Evolutionary conservation across 2,329 filamentous ascomycete species (phyloP), one percentile per base, ranked within the genome.

Genomic region (Pezicula rhizophila): DNA sequence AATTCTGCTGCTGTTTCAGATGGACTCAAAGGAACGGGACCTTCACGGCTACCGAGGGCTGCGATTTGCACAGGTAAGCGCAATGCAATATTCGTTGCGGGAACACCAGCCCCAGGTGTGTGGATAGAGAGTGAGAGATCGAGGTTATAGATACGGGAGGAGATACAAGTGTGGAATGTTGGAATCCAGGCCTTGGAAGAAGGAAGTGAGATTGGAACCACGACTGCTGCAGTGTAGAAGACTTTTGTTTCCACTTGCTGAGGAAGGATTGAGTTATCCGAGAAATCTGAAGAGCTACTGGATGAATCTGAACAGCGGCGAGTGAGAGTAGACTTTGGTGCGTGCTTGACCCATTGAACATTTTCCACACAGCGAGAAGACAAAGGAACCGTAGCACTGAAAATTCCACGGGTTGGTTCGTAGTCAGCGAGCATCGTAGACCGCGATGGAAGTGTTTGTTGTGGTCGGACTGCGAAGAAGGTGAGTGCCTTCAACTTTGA

Each of bases 91-190:
- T 72, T 60, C 28, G 67, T 58, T 57, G 48, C 64, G 66, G 46
- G 69, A 64, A 64, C 52, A 6, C 59, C 61, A 42, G 71, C 64
- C 17, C 70, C 70, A 0, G 75, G 71, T 0, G 74, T 73, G 56
- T 77, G 73, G 44, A 79, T 72, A 3, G 75, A 72, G 18, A 88
- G 65, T 12, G 71, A 69, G 49, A 88, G 66, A 46, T 80, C 76
- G 12, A 89, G 72, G 4, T 70, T 65, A 63, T 89, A 88, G 15
- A 73, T 68, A 46, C 85, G 74, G n/a, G 79, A 80, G 40, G 81
- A 68, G 46, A 87, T 74, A 63, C 84, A 89, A 35, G 77, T 75
- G 68, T 87, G 80, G 67, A 88, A 89, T 2, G 82, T 84, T 1
- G 84, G 85, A 17, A 85, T 68, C 62, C 85, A 85, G 23, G 74